Conservation (phyloP, 495 filamentous ascomycete genomes). For the Bombardia bombarda region DNA sequence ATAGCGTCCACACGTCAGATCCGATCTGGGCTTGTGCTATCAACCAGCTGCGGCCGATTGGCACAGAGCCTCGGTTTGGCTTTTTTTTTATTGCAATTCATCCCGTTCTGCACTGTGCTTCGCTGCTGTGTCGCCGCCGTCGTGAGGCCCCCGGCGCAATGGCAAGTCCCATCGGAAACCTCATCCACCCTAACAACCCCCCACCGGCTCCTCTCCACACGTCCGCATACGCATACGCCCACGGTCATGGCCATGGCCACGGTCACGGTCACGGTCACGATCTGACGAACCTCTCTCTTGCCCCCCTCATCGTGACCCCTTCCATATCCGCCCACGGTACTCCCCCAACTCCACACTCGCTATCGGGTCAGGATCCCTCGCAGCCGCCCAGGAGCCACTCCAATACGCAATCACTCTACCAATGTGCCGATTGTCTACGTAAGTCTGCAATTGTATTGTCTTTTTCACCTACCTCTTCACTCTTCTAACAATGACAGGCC, state of each 20-base stretch:
- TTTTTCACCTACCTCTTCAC: too few relatives aligned
- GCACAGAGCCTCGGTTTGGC: too few relatives aligned
- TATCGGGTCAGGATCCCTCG: not conserved
- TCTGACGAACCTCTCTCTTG: not conserved
- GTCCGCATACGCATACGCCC: not conserved
- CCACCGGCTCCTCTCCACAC: not conserved
- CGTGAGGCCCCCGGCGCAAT: too few relatives aligned
- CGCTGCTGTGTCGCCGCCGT: too few relatives aligned
- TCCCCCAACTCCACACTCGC: slow-evolving; percentile 2
- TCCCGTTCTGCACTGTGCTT: too few relatives aligned
- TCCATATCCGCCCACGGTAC: not conserved
- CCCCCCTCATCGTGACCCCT: slow-evolving; percentile 1
- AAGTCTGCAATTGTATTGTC: too few relatives aligned
- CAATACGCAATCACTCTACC: slow-evolving; percentile 32
- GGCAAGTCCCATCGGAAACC: slow-evolving; percentile 21
- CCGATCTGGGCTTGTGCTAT: too few relatives aligned
- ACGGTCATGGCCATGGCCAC: not conserved
- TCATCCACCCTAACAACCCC: slow-evolving; percentile 14
- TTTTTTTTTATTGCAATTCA: too few relatives aligned
- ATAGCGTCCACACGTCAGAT: not conserved
- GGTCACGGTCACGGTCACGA: too few relatives aligned
- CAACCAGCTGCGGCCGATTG: slow-evolving; percentile 1
- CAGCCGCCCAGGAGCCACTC: slow-evolving; percentile 12
- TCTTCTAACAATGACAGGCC: too few relatives aligned
- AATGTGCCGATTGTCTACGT: slow-evolving; percentile 46